A percentile compares a stretch with the other conserved stretches of the same genome.
These are phyloP conservation scores for Backusella tarrabulga DNA, from an alignment of 192 early-diverging fungal genomes.

Conservation along the genomic window DNA sequence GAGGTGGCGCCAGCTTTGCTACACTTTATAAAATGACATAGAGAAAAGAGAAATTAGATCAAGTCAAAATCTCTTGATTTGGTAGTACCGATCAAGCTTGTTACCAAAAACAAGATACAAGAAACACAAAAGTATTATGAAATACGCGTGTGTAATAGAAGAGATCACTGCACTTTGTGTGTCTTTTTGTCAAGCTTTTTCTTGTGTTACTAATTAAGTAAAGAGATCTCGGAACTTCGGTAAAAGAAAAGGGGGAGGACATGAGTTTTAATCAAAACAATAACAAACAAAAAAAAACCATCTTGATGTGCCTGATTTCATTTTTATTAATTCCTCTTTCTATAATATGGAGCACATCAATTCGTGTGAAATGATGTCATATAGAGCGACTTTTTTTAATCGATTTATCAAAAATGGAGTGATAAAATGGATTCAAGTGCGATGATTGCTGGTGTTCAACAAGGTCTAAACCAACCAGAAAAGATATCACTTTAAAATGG, in stretches of 20 bases:
- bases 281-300: conserved; percentile 1
- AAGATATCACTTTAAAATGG: not conserved
- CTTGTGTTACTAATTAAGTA: not conserved
- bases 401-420: not conserved
- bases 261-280: conserved; percentile 1
- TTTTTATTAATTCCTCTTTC: not conserved
- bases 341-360: not conserved
- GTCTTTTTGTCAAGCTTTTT: not conserved
- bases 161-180: not conserved
- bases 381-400: not conserved
- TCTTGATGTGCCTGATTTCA: not conserved
- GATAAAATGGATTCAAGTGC: not conserved
- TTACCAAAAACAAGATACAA: not conserved
- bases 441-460: not conserved
- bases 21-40: not conserved
- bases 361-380: conserved; percentile 3
- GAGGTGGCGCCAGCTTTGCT: not conserved
- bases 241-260: not conserved
- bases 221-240: not conserved
- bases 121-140: not conserved
- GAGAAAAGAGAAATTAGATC: not conserved
- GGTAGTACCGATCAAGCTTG: not conserved
- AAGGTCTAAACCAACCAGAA: not conserved
- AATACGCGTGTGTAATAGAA: not conserved
- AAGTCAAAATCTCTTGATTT: not conserved